phyloP scores from a whole-genome alignment of 2,329 filamentous ascomycete species.

The Ilyonectria sp. region DNA sequence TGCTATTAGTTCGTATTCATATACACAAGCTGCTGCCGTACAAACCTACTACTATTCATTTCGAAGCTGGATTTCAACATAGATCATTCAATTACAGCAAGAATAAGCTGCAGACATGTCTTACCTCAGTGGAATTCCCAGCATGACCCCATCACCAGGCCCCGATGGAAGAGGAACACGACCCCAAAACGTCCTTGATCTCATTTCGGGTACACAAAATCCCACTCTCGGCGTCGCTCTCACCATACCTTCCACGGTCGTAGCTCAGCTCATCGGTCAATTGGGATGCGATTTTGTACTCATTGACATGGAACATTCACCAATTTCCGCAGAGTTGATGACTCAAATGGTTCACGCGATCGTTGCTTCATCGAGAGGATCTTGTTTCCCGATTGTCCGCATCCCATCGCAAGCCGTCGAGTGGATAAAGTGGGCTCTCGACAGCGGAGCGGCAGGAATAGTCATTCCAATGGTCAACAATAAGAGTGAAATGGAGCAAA shows the following conservation, averaged over 20 bases:
- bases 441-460: conserved; percentile 16
- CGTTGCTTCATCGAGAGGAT: conserved; percentile 5
- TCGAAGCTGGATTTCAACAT: no score
- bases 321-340: neutral
- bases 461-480: conserved; percentile 15
- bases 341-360: conserved; percentile 12
- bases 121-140: no score
- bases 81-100: no score
- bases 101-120: no score
- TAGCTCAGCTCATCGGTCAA: conserved; percentile 12
- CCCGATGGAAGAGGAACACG: no score
- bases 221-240: neutral
- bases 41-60: no score
- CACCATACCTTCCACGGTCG: neutral
- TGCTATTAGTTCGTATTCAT: no score
- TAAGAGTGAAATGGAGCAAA: neutral
- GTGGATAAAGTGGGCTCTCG: conserved; percentile 21
- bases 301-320: conserved; percentile 17
- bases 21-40: no score
- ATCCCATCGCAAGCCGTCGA: conserved; percentile 10
- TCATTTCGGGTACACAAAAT: neutral
- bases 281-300: conserved; percentile 2
- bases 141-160: no score
- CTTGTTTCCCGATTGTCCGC: conserved; percentile 12
- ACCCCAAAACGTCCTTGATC: no score